Percentiles rank a stretch among this genome's conserved stretches.
These are phyloP conservation scores for Nematodospora valgi DNA, from an alignment of 805 yeast species.

Conservation along the genomic window DNA sequence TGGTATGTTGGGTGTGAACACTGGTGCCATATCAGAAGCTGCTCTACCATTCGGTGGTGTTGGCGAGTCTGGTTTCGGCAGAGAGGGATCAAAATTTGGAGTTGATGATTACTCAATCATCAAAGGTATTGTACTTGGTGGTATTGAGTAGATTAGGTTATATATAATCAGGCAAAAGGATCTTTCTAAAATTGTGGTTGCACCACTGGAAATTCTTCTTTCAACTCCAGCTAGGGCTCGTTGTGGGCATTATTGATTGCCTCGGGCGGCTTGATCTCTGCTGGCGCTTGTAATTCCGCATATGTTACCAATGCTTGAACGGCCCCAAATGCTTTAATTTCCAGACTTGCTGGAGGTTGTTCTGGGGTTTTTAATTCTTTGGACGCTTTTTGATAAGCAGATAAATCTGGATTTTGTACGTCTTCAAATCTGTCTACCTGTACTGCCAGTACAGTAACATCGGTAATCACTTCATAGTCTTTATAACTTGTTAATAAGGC, in stretches of 20 bases:
- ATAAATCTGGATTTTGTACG: conserved; percentile 17
- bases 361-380: background rate
- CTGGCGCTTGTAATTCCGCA: too few species aligned
- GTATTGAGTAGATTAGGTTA: conserved; percentile 12
- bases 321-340: too few species aligned
- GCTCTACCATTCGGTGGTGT: conserved; percentile 61
- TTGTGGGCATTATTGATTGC: too few species aligned
- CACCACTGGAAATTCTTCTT: too few species aligned
- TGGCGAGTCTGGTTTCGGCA: conserved; percentile 65
- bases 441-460: conserved; percentile 11
- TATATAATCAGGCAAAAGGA: too few species aligned
- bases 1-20: conserved; percentile 82
- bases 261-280: too few species aligned
- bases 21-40: conserved; percentile 67
- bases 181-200: too few species aligned
- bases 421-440: conserved; percentile 22
- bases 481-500: conserved; percentile 14
- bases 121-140: conserved; percentile 60
- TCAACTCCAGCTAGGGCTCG: too few species aligned
- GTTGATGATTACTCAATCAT: conserved; percentile 56
- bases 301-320: too few species aligned
- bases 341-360: too few species aligned
- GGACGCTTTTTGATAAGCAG: conserved; percentile 13
- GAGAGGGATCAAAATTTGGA: conserved; percentile 65
- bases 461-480: conserved; percentile 9